Percentiles rank a stretch among this genome's conserved stretches.
Conservation (phyloP, 495 filamentous ascomycete species). For the Trichoderma reesei region DNA sequence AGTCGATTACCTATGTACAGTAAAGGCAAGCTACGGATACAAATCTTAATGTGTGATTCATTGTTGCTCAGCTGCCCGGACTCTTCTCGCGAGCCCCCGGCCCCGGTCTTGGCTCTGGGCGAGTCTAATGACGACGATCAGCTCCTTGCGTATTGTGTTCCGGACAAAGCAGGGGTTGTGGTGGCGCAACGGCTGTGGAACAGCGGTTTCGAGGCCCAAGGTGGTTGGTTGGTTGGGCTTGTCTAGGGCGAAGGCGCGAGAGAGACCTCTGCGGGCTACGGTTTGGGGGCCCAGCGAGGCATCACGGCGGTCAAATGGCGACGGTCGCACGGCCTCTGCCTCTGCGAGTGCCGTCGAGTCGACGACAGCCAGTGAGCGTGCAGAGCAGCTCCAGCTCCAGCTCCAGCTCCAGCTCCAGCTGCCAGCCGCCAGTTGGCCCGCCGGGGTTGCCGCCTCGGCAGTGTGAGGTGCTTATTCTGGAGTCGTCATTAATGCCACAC, state of each 20-base stretch:
- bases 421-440: neutral
- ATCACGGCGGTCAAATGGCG: neutral
- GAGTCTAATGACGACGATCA: neutral
- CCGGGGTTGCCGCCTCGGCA: neutral
- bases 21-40: slow-evolving; percentile 10
- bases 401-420: too few species aligned
- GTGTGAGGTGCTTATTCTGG: neutral
- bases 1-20: slow-evolving; percentile 1
- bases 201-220: slow-evolving; percentile 10
- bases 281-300: neutral
- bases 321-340: neutral
- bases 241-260: neutral
- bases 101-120: neutral
- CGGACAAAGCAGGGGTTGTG: slow-evolving; percentile 4
- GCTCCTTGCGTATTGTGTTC: slow-evolving; percentile 3
- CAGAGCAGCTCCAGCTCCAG: too few species aligned
- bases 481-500: neutral
- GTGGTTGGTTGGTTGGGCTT: slow-evolving; percentile 3
- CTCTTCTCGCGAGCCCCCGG: neutral
- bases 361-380: too few species aligned
- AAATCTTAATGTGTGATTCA: slow-evolving; percentile 4
- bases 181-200: slow-evolving; percentile 7
- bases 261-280: neutral
- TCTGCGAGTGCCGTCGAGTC: neutral
- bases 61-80: neutral